phyloP scores from a whole-genome alignment of 805 yeast genomes.

The Starmerella stellata region DNA sequence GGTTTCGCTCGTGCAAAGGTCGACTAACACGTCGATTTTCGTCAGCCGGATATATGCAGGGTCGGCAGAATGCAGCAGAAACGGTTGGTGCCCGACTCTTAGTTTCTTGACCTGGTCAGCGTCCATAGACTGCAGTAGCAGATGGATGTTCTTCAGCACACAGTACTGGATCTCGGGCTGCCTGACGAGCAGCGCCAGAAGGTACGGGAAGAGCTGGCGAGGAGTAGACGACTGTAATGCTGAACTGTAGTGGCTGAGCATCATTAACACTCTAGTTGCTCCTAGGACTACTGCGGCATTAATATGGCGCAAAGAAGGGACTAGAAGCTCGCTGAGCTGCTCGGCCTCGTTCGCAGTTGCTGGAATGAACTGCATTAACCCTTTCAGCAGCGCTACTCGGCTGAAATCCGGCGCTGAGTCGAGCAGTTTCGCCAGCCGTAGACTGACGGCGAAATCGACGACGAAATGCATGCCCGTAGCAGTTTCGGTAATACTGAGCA shows the following conservation, averaged over 20 bases:
- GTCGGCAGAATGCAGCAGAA: slow-evolving; percentile 69
- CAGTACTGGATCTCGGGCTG: slow-evolving; percentile 73
- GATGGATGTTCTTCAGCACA: slow-evolving; percentile 57
- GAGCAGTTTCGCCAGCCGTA: slow-evolving; percentile 27
- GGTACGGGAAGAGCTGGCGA: slow-evolving; percentile 44
- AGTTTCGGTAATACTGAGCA: slow-evolving; percentile 45
- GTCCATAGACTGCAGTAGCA: slow-evolving; percentile 30
- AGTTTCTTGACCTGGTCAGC: slow-evolving; percentile 14
- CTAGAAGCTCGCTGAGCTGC: slow-evolving; percentile 40
- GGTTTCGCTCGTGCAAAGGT: slow-evolving; percentile 47
- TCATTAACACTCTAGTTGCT: slow-evolving; percentile 52
- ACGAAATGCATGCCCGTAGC: slow-evolving; percentile 33
- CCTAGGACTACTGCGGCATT: slow-evolving; percentile 69
- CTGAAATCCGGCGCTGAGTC: slow-evolving; percentile 44
- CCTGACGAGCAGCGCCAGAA: slow-evolving; percentile 35
- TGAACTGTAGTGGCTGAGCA: slow-evolving; percentile 52
- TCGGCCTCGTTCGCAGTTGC: slow-evolving; percentile 47
- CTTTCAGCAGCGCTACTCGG: slow-evolving; percentile 46
- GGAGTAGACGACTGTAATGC: slow-evolving; percentile 40
- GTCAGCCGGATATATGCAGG: slow-evolving; percentile 80
- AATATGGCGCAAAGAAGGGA: slow-evolving; percentile 62
- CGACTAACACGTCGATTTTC: slow-evolving; percentile 67
- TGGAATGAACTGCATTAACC: slow-evolving; percentile 55
- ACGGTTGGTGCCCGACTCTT: slow-evolving; percentile 26
- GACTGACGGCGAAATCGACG: slow-evolving; percentile 34